Percentiles rank a stretch among this genome's conserved stretches.
Evolutionary conservation across 202 grass and related monocot species (phyloP).

Genomic region (Panicum hallii): DNA sequence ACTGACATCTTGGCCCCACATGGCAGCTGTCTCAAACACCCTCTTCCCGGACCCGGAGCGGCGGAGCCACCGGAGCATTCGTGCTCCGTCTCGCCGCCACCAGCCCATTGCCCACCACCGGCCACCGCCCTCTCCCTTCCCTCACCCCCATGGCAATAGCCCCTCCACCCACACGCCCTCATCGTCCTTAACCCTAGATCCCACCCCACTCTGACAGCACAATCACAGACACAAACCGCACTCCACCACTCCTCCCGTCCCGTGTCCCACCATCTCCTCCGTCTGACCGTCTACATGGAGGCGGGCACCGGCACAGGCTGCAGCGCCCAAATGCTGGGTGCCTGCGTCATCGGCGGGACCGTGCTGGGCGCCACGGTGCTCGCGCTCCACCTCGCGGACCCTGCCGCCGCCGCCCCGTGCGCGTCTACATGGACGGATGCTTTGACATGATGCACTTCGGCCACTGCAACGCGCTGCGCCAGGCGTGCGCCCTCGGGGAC

Average conservation of each 20-base stretch:
- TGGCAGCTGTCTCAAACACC: not conserved
- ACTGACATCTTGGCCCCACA: constrained; percentile 32
- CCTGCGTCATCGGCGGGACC: constrained; percentile 61
- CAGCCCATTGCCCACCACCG: not conserved
- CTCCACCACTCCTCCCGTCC: not conserved
- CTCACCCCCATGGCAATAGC: constrained; percentile 28
- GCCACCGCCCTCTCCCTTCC: not conserved
- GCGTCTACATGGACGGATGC: constrained; percentile 94
- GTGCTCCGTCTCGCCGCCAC: not conserved
- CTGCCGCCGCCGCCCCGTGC: constrained; percentile 49
- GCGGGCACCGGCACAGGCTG: constrained; percentile 30
- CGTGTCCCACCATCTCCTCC: not conserved
- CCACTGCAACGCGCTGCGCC: constrained; percentile 91
- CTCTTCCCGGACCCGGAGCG: not conserved
- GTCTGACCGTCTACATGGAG: not conserved
- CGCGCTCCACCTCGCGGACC: constrained; percentile 48
- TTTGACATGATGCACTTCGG: constrained; percentile 98
- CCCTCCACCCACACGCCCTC: not conserved
- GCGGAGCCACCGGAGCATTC: constrained; percentile 4
- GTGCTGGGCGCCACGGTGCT: constrained; percentile 58
- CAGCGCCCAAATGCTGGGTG: constrained; percentile 49
- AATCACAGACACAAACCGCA: not conserved
- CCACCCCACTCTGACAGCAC: not conserved
- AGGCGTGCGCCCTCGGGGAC: constrained; percentile 82
- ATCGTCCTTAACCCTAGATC: constrained; percentile 38